These are phyloP conservation scores for Talaromyces sp. DNA, from an alignment of 2,329 filamentous ascomycete genomes.

Conservation along the genomic window DNA sequence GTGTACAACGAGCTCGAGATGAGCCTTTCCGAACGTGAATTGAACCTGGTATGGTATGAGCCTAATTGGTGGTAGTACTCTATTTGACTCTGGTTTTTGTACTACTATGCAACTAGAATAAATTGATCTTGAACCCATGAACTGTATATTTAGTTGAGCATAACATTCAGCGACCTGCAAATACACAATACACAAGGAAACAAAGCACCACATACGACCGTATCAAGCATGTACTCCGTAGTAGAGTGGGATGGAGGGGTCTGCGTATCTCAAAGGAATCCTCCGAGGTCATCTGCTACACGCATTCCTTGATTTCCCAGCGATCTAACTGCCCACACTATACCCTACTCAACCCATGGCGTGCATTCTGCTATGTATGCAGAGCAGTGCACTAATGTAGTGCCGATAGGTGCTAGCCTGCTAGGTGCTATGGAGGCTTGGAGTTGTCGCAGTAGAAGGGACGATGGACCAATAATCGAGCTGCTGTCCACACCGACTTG, in stretches of 20 bases:
- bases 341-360: background rate
- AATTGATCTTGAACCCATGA: background rate
- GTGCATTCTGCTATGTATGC: background rate
- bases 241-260: background rate
- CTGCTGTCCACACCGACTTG: background rate
- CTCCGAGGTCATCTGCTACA: slow-evolving; percentile 8
- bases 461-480: slow-evolving; percentile 1
- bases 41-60: background rate
- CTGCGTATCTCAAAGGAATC: background rate
- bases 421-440: background rate
- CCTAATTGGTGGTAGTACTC: too few relatives aligned
- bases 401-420: background rate
- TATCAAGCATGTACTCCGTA: background rate
- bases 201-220: background rate
- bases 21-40: background rate
- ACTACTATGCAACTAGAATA: background rate
- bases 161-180: background rate
- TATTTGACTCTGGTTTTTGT: background rate
- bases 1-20: background rate
- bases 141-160: background rate
- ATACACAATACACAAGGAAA: background rate
- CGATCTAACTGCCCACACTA: background rate
- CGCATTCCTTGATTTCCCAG: slow-evolving; percentile 12
- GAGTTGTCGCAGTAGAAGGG: background rate
- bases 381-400: slow-evolving; percentile 4